Conservation (phyloP, 306 rosid genomes). For the Vigna unguiculata region DNA sequence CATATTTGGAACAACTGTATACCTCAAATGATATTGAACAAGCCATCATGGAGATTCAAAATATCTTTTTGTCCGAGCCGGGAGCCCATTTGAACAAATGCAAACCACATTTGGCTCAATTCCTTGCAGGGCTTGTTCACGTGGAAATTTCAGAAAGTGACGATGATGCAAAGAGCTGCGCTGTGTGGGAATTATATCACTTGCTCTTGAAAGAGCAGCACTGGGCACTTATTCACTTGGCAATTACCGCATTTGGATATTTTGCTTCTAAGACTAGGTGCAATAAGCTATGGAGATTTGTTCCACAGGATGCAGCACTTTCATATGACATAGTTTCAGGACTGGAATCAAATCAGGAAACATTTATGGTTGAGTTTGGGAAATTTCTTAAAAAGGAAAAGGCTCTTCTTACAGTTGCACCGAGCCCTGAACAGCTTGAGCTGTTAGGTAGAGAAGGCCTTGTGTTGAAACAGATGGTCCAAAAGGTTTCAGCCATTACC, state of each 20-base stretch:
- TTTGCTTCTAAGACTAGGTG: constrained; percentile 71
- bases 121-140: constrained; percentile 72
- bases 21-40: constrained; percentile 65
- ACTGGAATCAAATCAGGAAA: constrained; percentile 56
- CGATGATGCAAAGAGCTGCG: constrained; percentile 61
- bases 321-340: constrained; percentile 74
- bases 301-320: constrained; percentile 82
- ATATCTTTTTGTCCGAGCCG: constrained; percentile 71
- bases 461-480: constrained; percentile 64
- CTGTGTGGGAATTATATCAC: constrained; percentile 71
- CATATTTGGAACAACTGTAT: constrained; percentile 64
- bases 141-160: constrained; percentile 67
- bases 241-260: constrained; percentile 76
- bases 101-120: constrained; percentile 83
- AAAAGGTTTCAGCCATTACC: constrained; percentile 51
- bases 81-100: constrained; percentile 63
- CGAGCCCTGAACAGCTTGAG: constrained; percentile 70
- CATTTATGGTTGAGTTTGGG: constrained; percentile 70
- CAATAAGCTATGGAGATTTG: constrained; percentile 79
- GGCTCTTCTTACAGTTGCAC: constrained; percentile 61
- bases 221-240: constrained; percentile 85
- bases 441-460: constrained; percentile 72
- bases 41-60: constrained; percentile 68
- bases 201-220: constrained; percentile 80
- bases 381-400: constrained; percentile 72